phyloP scores from a whole-genome alignment of 768 basidiomycete species.

The Gloeophyllum trabeum region DNA sequence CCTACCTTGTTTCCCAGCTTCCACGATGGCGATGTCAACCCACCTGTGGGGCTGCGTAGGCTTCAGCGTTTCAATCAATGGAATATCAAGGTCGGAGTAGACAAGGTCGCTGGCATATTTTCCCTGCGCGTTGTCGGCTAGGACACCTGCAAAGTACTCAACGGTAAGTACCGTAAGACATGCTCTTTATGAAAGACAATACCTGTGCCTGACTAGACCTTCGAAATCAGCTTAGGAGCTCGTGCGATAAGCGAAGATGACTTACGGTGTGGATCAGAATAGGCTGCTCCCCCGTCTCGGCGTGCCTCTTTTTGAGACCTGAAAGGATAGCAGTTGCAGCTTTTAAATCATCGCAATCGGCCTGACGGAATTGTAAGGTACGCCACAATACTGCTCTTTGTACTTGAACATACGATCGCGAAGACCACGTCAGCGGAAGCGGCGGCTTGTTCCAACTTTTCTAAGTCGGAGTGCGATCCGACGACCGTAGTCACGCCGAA shows the following conservation, averaged over 20 bases:
- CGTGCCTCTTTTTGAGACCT: slow-evolving; percentile 23
- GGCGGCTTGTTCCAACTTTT: slow-evolving; percentile 26
- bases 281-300: slow-evolving; percentile 20
- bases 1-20: slow-evolving; percentile 36
- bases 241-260: background rate
- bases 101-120: slow-evolving; percentile 23
- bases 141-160: slow-evolving; percentile 9
- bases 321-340: slow-evolving; percentile 27
- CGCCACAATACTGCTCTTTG: background rate
- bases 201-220: slow-evolving; percentile 36
- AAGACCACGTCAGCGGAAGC: slow-evolving; percentile 33
- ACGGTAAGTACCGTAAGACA: background rate
- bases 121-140: slow-evolving; percentile 32
- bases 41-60: slow-evolving; percentile 32
- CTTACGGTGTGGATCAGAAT: slow-evolving; percentile 33
- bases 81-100: slow-evolving; percentile 37
- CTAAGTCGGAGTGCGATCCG: slow-evolving; percentile 28
- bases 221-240: background rate
- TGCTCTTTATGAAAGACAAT: too few relatives aligned
- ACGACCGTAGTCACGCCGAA: slow-evolving; percentile 26
- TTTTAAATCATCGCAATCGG: slow-evolving; percentile 25
- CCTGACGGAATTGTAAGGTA: too few relatives aligned
- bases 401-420: slow-evolving; percentile 28
- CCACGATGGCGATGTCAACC: slow-evolving; percentile 36
- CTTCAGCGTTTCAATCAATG: slow-evolving; percentile 31